A percentile compares a stretch with the other conserved stretches of the same genome.
Conservation (phyloP, 257 asterid genomes). For the Agastache rugosa region DNA sequence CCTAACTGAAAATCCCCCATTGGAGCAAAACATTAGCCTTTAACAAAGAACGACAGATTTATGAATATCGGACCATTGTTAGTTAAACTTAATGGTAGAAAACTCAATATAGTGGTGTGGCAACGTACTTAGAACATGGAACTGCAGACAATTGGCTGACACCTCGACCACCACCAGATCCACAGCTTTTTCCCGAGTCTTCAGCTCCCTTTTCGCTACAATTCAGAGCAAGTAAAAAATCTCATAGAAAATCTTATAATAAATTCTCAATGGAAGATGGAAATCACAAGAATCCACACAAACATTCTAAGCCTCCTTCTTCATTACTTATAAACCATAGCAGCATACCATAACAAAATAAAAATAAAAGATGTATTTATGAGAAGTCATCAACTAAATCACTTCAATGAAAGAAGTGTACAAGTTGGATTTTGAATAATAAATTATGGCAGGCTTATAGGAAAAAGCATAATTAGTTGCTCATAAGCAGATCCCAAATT, state of each 20-base stretch:
- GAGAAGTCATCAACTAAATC: background rate
- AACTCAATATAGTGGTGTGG: too few species aligned
- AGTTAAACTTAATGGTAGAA: too few species aligned
- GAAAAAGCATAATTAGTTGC: background rate
- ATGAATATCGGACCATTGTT: too few species aligned
- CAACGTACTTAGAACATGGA: too few species aligned
- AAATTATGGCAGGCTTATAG: background rate
- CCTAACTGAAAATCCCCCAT: too few species aligned
- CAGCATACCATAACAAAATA: background rate
- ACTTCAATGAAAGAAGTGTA: constrained; percentile 8
- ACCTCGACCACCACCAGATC: too few species aligned
- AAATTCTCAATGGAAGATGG: constrained; percentile 17
- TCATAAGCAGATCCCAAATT: background rate
- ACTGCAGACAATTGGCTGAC: too few species aligned
- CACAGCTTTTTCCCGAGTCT: too few species aligned
- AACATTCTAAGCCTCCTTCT: constrained; percentile 3
- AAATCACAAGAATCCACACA: background rate
- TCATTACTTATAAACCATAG: constrained; percentile 23
- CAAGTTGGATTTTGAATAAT: background rate
- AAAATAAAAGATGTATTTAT: background rate
- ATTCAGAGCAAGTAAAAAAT: too few species aligned
- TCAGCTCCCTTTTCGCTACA: too few species aligned
- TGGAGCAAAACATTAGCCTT: too few species aligned
- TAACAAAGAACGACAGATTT: too few species aligned
- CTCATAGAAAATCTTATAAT: constrained; percentile 14